Conservation (phyloP, 768 basidiomycete genomes). For the Rickenella mellea region DNA sequence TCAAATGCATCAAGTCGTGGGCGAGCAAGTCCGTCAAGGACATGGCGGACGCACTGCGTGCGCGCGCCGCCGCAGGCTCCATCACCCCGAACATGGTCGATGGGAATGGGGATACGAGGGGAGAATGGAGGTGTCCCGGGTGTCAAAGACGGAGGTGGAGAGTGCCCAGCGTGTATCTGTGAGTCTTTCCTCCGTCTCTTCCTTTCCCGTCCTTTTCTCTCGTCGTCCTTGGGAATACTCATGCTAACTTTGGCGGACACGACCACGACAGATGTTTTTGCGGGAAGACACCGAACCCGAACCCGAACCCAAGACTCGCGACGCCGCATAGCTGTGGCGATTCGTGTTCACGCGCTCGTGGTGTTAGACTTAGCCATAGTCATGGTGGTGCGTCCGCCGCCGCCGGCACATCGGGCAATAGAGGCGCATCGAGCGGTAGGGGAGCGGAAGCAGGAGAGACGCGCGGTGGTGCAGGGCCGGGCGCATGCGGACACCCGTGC, state of each 20-base stretch:
- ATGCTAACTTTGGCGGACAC: no score
- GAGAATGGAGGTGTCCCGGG: conserved; percentile 90
- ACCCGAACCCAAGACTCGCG: conserved; percentile 53
- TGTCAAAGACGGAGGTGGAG: conserved; percentile 74
- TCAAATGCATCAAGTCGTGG: conserved; percentile 86
- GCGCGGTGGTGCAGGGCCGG: no score
- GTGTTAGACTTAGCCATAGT: no score
- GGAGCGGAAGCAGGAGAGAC: no score
- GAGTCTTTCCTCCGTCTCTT: conserved; percentile 14
- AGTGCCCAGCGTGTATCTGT: conserved; percentile 63
- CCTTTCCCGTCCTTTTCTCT: not conserved
- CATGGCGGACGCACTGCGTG: conserved; percentile 60
- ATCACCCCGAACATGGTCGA: no score
- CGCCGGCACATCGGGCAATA: no score
- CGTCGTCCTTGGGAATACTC: no score
- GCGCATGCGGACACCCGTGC: conserved; percentile 72
- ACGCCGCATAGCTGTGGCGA: conserved; percentile 73
- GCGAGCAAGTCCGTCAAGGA: conserved; percentile 74
- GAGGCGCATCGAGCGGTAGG: no score
- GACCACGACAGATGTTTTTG: conserved; percentile 77
- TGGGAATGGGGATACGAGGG: conserved; percentile 52
- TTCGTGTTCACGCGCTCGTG: conserved; percentile 55
- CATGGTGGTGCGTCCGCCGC: conserved; percentile 23
- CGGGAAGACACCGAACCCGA: conserved; percentile 61
- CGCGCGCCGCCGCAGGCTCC: conserved; percentile 29